phyloP scores from a whole-genome alignment of 1,139 yeast species.

The Lodderomyces margitis region DNA sequence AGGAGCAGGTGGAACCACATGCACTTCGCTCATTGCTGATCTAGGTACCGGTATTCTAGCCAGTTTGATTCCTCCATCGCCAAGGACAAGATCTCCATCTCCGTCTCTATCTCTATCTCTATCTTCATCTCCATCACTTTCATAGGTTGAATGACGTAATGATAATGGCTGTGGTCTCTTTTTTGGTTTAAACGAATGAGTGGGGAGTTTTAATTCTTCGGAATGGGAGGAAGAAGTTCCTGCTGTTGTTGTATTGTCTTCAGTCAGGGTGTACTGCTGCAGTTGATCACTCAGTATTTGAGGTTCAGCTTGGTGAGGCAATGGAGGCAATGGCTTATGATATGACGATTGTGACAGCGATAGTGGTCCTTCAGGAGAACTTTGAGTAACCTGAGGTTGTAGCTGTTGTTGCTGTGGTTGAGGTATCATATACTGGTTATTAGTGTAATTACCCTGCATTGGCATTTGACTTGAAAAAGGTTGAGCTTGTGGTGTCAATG shows the following conservation, averaged over 20 bases:
- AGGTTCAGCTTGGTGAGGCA: slow-evolving; percentile 12
- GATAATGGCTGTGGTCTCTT: slow-evolving; percentile 44
- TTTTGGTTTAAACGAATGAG: slow-evolving; percentile 37
- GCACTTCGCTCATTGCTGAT: neutral
- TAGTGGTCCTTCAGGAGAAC: slow-evolving; percentile 7
- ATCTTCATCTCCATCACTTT: neutral
- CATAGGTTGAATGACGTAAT: slow-evolving; percentile 32
- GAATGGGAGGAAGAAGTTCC: slow-evolving; percentile 4
- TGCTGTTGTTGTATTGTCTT: slow-evolving; percentile 4
- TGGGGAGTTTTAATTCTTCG: slow-evolving; percentile 24
- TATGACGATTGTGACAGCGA: slow-evolving; percentile 9
- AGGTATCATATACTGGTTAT: slow-evolving; percentile 1
- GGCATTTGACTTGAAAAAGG: neutral
- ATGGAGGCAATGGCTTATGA: slow-evolving; percentile 14
- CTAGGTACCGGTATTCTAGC: slow-evolving; percentile 11
- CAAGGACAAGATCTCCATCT: neutral
- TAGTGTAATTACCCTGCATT: neutral
- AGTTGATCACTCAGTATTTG: slow-evolving; percentile 8
- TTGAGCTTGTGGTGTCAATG: slow-evolving; percentile 1
- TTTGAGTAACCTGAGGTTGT: slow-evolving; percentile 6
- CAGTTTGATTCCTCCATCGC: neutral
- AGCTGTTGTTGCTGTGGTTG: slow-evolving; percentile 7
- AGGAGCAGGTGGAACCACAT: neutral
- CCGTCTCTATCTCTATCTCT: slow-evolving; percentile 6
- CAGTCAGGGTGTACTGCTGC: too few species aligned